phyloP scores from a whole-genome alignment of 305 asterid genomes.

The Fraxinus sp. region DNA sequence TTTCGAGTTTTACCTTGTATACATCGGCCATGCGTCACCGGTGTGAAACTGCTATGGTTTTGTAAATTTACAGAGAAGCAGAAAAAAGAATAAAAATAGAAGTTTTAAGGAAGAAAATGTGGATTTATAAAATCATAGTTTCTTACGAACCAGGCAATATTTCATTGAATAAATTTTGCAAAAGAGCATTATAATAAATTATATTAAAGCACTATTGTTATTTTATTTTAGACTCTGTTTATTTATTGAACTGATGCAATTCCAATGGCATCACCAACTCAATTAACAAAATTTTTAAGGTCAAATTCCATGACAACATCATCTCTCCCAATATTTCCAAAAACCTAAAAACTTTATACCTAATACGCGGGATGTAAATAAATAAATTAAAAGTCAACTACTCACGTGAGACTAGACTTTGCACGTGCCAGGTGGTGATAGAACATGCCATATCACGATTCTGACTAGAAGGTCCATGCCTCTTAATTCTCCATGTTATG shows the following conservation, averaged over 20 bases:
- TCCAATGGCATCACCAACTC: slow-evolving; percentile 29
- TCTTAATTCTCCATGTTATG: neutral
- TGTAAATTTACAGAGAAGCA: neutral
- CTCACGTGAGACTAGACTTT: neutral
- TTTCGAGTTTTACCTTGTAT: neutral
- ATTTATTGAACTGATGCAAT: slow-evolving; percentile 19
- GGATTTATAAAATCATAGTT: neutral
- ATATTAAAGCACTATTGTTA: no score
- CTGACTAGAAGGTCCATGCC: neutral
- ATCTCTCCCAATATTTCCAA: neutral
- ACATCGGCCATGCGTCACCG: neutral
- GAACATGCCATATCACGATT: neutral
- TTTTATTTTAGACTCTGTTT: neutral
- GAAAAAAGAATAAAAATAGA: no score
- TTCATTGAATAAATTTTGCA: neutral
- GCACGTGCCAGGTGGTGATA: slow-evolving; percentile 12
- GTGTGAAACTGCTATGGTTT: neutral
- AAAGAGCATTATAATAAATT: no score
- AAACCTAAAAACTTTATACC: slow-evolving; percentile 34
- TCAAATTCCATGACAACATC: slow-evolving; percentile 59
- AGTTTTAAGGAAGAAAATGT: no score
- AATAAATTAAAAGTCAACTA: slow-evolving; percentile 37
- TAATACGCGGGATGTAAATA: slow-evolving; percentile 38
- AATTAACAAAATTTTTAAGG: slow-evolving; percentile 33
- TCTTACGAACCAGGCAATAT: neutral